Conservation (phyloP, 2,329 filamentous ascomycete genomes). For the Trichoderma lentiforme region DNA sequence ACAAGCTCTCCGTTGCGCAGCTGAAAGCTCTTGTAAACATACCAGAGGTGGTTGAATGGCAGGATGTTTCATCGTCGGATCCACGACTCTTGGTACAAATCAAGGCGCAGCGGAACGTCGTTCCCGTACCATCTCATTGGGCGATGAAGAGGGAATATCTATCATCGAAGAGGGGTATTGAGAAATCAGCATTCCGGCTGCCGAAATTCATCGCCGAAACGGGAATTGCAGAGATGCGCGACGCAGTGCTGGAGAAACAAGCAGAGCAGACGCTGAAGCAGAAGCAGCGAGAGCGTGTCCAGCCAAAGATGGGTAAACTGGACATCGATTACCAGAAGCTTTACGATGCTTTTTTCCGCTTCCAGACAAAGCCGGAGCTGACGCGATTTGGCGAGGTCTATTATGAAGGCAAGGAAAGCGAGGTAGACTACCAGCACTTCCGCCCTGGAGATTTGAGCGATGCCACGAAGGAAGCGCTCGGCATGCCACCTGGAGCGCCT, state of each 20-base stretch:
- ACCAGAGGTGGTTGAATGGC: conserved; percentile 96
- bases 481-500: conserved; percentile 87
- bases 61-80: conserved; percentile 87
- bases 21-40: conserved; percentile 88
- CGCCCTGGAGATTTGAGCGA: conserved; percentile 88
- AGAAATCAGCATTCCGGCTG: conserved; percentile 88
- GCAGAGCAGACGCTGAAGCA: conserved; percentile 89
- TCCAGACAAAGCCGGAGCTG: conserved; percentile 91
- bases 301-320: conserved; percentile 92
- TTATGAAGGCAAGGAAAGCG: conserved; percentile 97
- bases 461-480: conserved; percentile 84
- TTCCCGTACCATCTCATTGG: conserved; percentile 93
- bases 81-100: conserved; percentile 87
- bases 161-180: conserved; percentile 93
- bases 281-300: conserved; percentile 90
- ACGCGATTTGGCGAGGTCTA: conserved; percentile 98
- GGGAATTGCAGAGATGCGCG: conserved; percentile 96
- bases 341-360: conserved; percentile 97
- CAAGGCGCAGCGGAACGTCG: conserved; percentile 91
- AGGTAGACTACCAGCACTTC: conserved; percentile 88
- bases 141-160: conserved; percentile 94
- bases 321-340: conserved; percentile 99
- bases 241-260: conserved; percentile 93
- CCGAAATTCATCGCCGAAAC: conserved; percentile 98
- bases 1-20: conserved; percentile 90